These are phyloP conservation scores for Calonectria pauciramosa DNA, from an alignment of 2,329 filamentous ascomycete species.

Conservation along the genomic window DNA sequence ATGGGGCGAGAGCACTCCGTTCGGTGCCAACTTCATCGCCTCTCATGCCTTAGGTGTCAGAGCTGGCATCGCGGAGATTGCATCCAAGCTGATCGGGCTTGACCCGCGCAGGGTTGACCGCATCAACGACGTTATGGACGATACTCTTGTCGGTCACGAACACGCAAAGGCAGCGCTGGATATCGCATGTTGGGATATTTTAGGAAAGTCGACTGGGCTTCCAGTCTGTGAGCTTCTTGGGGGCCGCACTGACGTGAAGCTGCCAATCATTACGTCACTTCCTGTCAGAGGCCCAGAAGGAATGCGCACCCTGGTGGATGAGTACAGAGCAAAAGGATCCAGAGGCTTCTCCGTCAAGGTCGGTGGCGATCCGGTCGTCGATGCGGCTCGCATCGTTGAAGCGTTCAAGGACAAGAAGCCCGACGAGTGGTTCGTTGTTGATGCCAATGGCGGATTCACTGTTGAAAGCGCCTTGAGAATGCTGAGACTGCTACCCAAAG, in stretches of 20 bases:
- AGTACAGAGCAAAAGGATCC: slow-evolving; percentile 30
- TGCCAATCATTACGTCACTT: slow-evolving; percentile 37
- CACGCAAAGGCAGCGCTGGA: slow-evolving; percentile 36
- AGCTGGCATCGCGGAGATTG: slow-evolving; percentile 32
- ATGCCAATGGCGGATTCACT: slow-evolving; percentile 34
- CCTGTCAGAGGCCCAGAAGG: slow-evolving; percentile 28
- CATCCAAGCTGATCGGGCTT: slow-evolving; percentile 29
- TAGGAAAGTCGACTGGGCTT: slow-evolving; percentile 33
- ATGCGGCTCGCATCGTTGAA: slow-evolving; percentile 32
- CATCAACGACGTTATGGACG: slow-evolving; percentile 37
- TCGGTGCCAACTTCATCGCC: slow-evolving; percentile 35
- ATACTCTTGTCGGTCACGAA: slow-evolving; percentile 25
- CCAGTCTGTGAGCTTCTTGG: slow-evolving; percentile 37
- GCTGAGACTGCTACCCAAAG: slow-evolving; percentile 33
- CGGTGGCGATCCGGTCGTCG: slow-evolving; percentile 26
- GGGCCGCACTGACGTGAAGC: slow-evolving; percentile 25
- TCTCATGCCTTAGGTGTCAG: slow-evolving; percentile 35
- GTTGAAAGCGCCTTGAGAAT: slow-evolving; percentile 33
- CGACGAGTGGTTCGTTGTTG: slow-evolving; percentile 36
- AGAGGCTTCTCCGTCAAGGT: slow-evolving; percentile 35
- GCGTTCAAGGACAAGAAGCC: slow-evolving; percentile 31
- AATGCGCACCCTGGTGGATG: slow-evolving; percentile 28
- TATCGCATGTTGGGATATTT: slow-evolving; percentile 39
- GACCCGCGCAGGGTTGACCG: slow-evolving; percentile 32
- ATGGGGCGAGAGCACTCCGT: slow-evolving; percentile 40